These are phyloP conservation scores for Chaetomium strumarium DNA, from an alignment of 2,329 filamentous ascomycete genomes.

Conservation along the genomic window DNA sequence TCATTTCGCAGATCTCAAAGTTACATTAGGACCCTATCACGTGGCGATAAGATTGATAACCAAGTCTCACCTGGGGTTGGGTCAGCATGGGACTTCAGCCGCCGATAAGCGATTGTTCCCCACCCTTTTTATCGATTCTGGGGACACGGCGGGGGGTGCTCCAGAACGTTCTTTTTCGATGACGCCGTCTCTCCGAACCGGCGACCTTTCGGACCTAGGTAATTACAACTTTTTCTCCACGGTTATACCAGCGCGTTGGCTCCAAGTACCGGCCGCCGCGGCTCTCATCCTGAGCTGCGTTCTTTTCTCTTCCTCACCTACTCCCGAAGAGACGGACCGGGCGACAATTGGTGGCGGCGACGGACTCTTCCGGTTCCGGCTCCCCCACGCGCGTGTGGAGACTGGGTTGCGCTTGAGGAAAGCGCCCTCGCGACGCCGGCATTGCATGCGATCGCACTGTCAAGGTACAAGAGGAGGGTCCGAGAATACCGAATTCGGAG, in stretches of 20 bases:
- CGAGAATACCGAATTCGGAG: not conserved
- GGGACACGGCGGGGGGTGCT: slow-evolving; percentile 1
- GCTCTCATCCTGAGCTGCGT: no score
- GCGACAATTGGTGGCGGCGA: not conserved
- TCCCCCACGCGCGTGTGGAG: not conserved
- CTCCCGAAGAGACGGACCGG: no score
- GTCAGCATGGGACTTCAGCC: no score
- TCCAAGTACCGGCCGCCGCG: not conserved
- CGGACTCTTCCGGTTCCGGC: not conserved
- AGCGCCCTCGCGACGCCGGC: not conserved
- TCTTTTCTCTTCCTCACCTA: no score
- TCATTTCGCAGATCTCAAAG: not conserved
- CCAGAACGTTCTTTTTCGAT: slow-evolving; percentile 17
- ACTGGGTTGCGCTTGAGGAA: slow-evolving; percentile 1
- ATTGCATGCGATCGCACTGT: not conserved
- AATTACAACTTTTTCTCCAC: not conserved
- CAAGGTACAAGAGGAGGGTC: not conserved
- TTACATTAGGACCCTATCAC: no score
- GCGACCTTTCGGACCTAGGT: not conserved
- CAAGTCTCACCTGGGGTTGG: no score
- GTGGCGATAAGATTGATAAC: not conserved
- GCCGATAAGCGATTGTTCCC: not conserved
- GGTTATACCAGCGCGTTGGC: not conserved
- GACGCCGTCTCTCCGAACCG: slow-evolving; percentile 9
- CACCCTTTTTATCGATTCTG: not conserved